These are phyloP conservation scores for Wickerhamomyces bisporus DNA, from an alignment of 805 yeast genomes.

Conservation along the genomic window DNA sequence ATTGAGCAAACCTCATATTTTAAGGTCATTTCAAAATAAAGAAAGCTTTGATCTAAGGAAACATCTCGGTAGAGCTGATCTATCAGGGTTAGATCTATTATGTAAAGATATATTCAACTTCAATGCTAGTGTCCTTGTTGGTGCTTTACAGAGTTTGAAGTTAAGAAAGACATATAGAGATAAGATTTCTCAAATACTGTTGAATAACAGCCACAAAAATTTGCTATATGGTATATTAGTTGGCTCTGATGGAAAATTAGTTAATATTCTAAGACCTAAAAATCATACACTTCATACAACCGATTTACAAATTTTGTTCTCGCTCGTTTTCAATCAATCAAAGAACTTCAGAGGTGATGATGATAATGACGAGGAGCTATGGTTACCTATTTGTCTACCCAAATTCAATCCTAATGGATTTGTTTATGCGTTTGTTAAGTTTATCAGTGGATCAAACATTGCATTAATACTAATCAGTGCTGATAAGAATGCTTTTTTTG, in stretches of 20 bases:
- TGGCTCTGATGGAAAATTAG: constrained; percentile 55
- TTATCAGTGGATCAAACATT: constrained; percentile 35
- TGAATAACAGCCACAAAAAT: constrained; percentile 44
- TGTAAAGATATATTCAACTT: constrained; percentile 46
- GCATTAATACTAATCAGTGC: constrained; percentile 42
- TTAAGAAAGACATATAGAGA: constrained; percentile 54
- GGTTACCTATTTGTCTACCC: constrained; percentile 93
- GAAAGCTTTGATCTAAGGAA: constrained; percentile 80
- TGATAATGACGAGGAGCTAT: constrained; percentile 71
- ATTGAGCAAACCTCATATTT: constrained; percentile 72
- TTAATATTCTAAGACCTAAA: constrained; percentile 69
- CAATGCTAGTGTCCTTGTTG: constrained; percentile 56
- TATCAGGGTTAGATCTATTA: constrained; percentile 62
- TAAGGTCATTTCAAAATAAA: constrained; percentile 60
- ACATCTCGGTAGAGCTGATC: constrained; percentile 69
- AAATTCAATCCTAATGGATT: constrained; percentile 87
- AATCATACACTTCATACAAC: constrained; percentile 75
- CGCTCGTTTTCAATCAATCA: constrained; percentile 53
- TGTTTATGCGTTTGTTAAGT: constrained; percentile 72
- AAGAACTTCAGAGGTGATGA: constrained; percentile 35
- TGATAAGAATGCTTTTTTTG: constrained; percentile 74
- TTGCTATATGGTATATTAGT: constrained; percentile 73
- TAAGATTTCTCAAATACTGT: constrained; percentile 50
- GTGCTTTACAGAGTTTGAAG: constrained; percentile 60
- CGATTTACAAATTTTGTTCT: constrained; percentile 71